A percentile compares a stretch with the other conserved stretches of the same genome.
phyloP scores from a whole-genome alignment of 176 grass and related monocot species.

The Cenchrus americanus region DNA sequence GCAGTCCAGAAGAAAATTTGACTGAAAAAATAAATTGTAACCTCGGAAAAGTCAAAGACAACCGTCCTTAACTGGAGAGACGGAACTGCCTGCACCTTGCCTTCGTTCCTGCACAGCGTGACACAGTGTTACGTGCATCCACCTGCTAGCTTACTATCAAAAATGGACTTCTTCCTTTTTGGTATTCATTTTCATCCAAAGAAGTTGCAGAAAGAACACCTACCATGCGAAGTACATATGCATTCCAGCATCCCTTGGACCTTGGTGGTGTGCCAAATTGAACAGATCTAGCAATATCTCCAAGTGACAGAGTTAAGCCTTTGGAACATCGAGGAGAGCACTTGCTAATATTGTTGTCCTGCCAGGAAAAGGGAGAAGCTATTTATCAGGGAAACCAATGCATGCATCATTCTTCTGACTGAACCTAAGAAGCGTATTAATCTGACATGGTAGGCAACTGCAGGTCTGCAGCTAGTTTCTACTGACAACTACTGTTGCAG shows the following conservation, averaged over 20 bases:
- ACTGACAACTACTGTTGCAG: background rate
- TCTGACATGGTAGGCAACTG: background rate
- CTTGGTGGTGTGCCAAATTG: conserved; percentile 74
- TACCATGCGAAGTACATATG: conserved; percentile 97
- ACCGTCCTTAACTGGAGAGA: too few species aligned
- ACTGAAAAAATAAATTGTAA: too few species aligned
- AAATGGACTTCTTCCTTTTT: background rate
- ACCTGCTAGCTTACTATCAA: too few species aligned
- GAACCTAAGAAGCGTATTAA: background rate
- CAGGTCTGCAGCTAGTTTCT: background rate
- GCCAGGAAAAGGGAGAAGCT: conserved; percentile 23
- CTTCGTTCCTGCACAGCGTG: too few species aligned
- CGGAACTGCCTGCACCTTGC: too few species aligned
- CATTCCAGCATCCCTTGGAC: conserved; percentile 87
- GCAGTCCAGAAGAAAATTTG: too few species aligned
- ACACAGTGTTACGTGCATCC: too few species aligned
- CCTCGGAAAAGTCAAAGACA: too few species aligned
- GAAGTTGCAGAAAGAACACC: conserved; percentile 34
- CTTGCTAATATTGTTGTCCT: conserved; percentile 99
- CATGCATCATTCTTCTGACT: background rate
- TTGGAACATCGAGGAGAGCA: conserved; percentile 91
- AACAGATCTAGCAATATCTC: conserved; percentile 86
- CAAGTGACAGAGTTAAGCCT: conserved; percentile 94
- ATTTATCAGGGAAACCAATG: conserved; percentile 20
- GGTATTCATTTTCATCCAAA: background rate